Percentiles rank a stretch among this genome's conserved stretches.
phyloP scores from a whole-genome alignment of 345 rosid genomes.

The Abelmoschus esculentus region DNA sequence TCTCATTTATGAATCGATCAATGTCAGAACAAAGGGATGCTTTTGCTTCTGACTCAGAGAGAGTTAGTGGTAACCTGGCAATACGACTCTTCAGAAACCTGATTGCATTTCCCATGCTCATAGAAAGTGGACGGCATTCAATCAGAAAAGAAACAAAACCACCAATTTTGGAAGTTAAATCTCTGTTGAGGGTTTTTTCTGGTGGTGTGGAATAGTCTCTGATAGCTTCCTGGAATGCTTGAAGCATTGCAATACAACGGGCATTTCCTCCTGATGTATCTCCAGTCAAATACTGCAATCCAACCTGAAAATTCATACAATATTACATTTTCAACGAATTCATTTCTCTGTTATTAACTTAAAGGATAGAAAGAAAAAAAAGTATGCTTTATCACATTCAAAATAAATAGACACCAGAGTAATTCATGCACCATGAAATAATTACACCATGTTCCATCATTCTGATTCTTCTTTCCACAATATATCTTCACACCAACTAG shows the following conservation, averaged over 20 bases:
- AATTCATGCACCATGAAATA: slow-evolving; percentile 2
- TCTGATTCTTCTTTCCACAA: background rate
- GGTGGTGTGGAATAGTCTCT: slow-evolving; percentile 56
- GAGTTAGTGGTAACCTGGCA: slow-evolving; percentile 44
- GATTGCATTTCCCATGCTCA: slow-evolving; percentile 90
- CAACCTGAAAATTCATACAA: slow-evolving; percentile 37
- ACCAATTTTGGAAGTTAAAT: slow-evolving; percentile 52
- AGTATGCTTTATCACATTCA: background rate
- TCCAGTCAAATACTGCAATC: slow-evolving; percentile 64
- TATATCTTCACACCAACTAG: background rate
- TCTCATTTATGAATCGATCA: slow-evolving; percentile 56
- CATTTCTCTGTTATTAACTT: background rate
- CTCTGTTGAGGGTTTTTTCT: slow-evolving; percentile 49
- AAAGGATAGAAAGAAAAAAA: background rate
- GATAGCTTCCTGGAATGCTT: slow-evolving; percentile 64
- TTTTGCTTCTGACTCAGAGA: slow-evolving; percentile 62
- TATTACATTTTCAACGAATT: slow-evolving; percentile 12
- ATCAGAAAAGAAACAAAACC: slow-evolving; percentile 64
- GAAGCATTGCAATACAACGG: slow-evolving; percentile 80
- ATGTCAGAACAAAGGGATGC: slow-evolving; percentile 46
- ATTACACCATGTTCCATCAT: background rate
- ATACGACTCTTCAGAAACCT: slow-evolving; percentile 64
- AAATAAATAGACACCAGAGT: background rate
- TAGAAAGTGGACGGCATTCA: slow-evolving; percentile 71
- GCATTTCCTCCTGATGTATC: slow-evolving; percentile 62